phyloP scores from a whole-genome alignment of 176 grass and related monocot species.

The Elymus sibiricus region DNA sequence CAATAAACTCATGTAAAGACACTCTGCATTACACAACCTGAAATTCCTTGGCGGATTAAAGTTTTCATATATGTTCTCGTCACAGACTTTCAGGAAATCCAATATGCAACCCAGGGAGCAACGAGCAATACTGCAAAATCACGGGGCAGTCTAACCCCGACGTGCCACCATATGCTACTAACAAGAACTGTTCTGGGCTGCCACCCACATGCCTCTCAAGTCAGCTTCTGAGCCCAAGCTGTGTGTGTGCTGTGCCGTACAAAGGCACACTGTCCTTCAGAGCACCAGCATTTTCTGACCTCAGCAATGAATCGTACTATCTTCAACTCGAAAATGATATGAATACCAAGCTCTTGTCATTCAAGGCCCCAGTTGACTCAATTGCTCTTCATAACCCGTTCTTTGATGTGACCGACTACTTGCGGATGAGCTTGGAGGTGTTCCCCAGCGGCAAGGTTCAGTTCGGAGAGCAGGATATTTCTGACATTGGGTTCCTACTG shows the following conservation, averaged over 20 bases:
- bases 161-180: slow-evolving; percentile 37
- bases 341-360: slow-evolving; percentile 7
- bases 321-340: slow-evolving; percentile 27
- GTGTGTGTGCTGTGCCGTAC: slow-evolving; percentile 62
- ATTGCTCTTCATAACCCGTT: slow-evolving; percentile 46
- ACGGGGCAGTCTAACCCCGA: slow-evolving; percentile 17
- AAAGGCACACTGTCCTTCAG: slow-evolving; percentile 66
- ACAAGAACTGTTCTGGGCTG: slow-evolving; percentile 20
- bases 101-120: slow-evolving; percentile 29
- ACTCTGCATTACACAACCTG: not conserved
- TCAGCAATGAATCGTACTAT: slow-evolving; percentile 48
- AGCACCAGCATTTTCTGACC: slow-evolving; percentile 71
- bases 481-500: slow-evolving; percentile 40
- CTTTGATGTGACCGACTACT: slow-evolving; percentile 37
- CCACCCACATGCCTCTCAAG: slow-evolving; percentile 26
- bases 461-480: slow-evolving; percentile 50
- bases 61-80: not conserved
- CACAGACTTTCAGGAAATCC: slow-evolving; percentile 64
- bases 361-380: slow-evolving; percentile 42
- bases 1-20: slow-evolving; percentile 52
- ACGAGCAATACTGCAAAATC: slow-evolving; percentile 38
- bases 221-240: slow-evolving; percentile 56
- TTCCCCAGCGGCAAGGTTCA: slow-evolving; percentile 41
- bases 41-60: not conserved
- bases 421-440: slow-evolving; percentile 48